Percentiles rank a stretch among this genome's conserved stretches.
Conservation (phyloP, 2,329 filamentous ascomycete species). For the Mycosphaerella arachidis region DNA sequence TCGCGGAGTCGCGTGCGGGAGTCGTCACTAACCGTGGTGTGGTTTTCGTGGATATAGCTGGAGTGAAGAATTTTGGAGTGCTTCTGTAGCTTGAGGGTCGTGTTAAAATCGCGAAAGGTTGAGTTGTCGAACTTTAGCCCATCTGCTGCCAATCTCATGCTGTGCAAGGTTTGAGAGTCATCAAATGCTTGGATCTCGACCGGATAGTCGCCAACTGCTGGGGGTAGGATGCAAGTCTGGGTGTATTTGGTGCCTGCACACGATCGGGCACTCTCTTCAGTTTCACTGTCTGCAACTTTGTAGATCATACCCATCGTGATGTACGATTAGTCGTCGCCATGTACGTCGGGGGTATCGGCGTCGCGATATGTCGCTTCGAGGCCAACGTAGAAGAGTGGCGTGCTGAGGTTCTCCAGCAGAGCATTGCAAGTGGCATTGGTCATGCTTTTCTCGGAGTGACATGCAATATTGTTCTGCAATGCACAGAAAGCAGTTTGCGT, state of each 20-base stretch:
- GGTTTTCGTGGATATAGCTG: slow-evolving; percentile 11
- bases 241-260: slow-evolving; percentile 10
- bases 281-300: slow-evolving; percentile 1
- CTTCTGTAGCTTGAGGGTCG: slow-evolving; percentile 10
- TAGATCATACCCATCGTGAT: slow-evolving; percentile 17
- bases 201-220: slow-evolving; percentile 23
- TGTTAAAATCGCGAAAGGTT: slow-evolving; percentile 13
- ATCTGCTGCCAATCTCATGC: slow-evolving; percentile 12
- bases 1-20: slow-evolving; percentile 13
- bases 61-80: slow-evolving; percentile 12
- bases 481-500: slow-evolving; percentile 3
- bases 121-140: slow-evolving; percentile 4
- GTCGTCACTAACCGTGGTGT: slow-evolving; percentile 1
- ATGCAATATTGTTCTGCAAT: neutral
- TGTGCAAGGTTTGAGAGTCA: slow-evolving; percentile 8
- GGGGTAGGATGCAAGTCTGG: slow-evolving; percentile 20
- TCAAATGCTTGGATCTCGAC: slow-evolving; percentile 14
- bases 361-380: slow-evolving; percentile 9
- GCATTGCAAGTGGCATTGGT: slow-evolving; percentile 4
- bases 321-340: slow-evolving; percentile 4
- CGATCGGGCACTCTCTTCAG: neutral
- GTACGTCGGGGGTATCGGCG: neutral
- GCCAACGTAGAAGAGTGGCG: slow-evolving; percentile 10
- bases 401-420: neutral
- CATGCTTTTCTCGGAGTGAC: neutral